phyloP scores from a whole-genome alignment of 1,284 basidiomycete species.

The Erythrobasidium hasegawianum region DNA sequence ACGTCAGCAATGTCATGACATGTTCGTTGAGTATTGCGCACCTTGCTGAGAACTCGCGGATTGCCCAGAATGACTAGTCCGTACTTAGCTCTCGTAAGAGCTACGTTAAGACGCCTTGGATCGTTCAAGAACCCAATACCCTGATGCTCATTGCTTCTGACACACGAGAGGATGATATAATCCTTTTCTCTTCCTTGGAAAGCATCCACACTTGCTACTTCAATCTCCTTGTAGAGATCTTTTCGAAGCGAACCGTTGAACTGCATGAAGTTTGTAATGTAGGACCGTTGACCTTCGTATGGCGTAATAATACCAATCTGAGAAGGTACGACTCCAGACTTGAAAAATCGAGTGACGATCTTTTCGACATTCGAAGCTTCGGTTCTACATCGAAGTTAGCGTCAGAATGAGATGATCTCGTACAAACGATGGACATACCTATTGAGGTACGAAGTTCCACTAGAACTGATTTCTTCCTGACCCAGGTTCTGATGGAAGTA shows the following conservation, averaged over 20 bases:
- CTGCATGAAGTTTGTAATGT: slow-evolving; percentile 99
- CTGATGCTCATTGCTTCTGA: slow-evolving; percentile 98
- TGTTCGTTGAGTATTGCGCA: slow-evolving; percentile 49
- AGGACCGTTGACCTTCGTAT: slow-evolving; percentile 98
- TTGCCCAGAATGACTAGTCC: slow-evolving; percentile 97
- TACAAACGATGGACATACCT: slow-evolving; percentile 54
- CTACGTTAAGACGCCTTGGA: slow-evolving; percentile 92
- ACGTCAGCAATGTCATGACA: background rate
- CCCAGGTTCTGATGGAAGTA: slow-evolving; percentile 99
- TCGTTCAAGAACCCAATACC: slow-evolving; percentile 99
- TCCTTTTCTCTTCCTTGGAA: slow-evolving; percentile 99
- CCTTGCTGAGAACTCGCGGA: slow-evolving; percentile 98
- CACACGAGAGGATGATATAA: slow-evolving; percentile 97
- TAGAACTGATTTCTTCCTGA: slow-evolving; percentile 97
- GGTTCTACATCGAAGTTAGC: slow-evolving; percentile 59
- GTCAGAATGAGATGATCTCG: slow-evolving; percentile 23
- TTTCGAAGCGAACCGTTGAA: slow-evolving; percentile 97
- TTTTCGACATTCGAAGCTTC: slow-evolving; percentile 99
- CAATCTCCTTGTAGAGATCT: slow-evolving; percentile 98
- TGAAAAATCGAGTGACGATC: slow-evolving; percentile 99
- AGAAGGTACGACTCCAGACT: slow-evolving; percentile 87
- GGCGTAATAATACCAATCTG: slow-evolving; percentile 99
- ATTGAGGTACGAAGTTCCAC: slow-evolving; percentile 97
- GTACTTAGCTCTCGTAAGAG: slow-evolving; percentile 94
- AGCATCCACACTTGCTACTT: slow-evolving; percentile 97